Evolutionary conservation across 169 alveolate genomes (phyloP).

Genomic region (Plasmodium blacklocki): DNA sequence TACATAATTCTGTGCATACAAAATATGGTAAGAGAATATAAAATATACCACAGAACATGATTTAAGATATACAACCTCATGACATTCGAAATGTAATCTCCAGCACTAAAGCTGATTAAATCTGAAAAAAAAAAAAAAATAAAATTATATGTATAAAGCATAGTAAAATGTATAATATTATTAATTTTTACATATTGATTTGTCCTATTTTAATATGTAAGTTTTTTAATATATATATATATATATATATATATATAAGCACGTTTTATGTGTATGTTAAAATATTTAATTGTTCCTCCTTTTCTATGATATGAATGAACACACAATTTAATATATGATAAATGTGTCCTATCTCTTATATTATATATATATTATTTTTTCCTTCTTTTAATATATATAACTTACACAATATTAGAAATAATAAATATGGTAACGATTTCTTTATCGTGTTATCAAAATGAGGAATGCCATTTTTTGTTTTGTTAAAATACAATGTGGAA

Average conservation of each 20-base stretch:
- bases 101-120: constrained; percentile 23
- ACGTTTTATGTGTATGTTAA: no score
- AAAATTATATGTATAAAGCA: not conserved
- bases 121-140: constrained; percentile 27
- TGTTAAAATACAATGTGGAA: constrained; percentile 41
- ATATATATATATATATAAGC: no score
- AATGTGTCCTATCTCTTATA: not conserved
- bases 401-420: constrained; percentile 46
- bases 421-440: constrained; percentile 28
- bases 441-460: not conserved
- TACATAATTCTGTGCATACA: constrained; percentile 15
- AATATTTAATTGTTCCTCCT: no score
- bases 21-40: constrained; percentile 42
- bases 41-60: constrained; percentile 41
- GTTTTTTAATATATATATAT: no score
- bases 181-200: no score
- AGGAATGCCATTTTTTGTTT: not conserved
- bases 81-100: constrained; percentile 51
- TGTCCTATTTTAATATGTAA: no score
- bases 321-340: not conserved
- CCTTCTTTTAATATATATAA: not conserved
- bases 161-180: constrained; percentile 5
- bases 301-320: no score
- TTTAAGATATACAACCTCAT: constrained; percentile 28
- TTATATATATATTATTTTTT: not conserved